Conservation (phyloP, 1,284 basidiomycete genomes). For the Trichosporon coremiiforme region DNA sequence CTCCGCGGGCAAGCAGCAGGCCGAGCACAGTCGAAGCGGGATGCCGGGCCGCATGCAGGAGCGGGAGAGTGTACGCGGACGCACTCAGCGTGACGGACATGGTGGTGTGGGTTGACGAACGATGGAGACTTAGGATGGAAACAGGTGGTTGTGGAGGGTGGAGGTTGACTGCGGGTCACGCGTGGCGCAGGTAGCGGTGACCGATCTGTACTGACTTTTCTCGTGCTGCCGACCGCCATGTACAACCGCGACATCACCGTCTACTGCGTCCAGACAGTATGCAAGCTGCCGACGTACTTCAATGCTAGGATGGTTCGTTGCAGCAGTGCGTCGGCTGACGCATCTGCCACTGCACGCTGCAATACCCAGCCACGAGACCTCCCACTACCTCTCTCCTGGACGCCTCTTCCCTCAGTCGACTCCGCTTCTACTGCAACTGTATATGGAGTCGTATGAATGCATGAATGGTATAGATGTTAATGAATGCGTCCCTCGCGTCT, state of each 20-base stretch:
- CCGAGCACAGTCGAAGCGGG: conserved; percentile 52
- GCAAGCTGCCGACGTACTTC: too few species aligned
- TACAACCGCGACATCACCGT: neutral
- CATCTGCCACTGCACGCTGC: too few species aligned
- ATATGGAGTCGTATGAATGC: conserved; percentile 24
- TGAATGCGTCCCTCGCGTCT: neutral
- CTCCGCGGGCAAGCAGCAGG: conserved; percentile 49
- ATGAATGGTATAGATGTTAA: conserved; percentile 22
- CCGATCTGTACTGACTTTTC: conserved; percentile 1
- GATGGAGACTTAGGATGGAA: neutral
- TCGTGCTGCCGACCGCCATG: neutral
- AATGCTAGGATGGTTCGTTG: too few species aligned
- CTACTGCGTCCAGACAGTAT: neutral
- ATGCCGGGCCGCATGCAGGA: conserved; percentile 51
- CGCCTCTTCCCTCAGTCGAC: too few species aligned
- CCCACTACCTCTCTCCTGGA: too few species aligned
- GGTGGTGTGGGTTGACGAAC: conserved; percentile 1
- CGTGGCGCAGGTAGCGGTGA: neutral
- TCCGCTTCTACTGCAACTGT: too few species aligned
- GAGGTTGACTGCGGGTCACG: neutral
- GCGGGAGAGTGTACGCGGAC: conserved; percentile 40
- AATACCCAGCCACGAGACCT: too few species aligned
- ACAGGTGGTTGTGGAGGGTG: neutral
- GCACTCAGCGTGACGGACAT: conserved; percentile 33
- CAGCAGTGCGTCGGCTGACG: too few species aligned